Base-by-base conservation (phyloP, 768 basidiomycete genomes). In the Boletus bicolor region DNA sequence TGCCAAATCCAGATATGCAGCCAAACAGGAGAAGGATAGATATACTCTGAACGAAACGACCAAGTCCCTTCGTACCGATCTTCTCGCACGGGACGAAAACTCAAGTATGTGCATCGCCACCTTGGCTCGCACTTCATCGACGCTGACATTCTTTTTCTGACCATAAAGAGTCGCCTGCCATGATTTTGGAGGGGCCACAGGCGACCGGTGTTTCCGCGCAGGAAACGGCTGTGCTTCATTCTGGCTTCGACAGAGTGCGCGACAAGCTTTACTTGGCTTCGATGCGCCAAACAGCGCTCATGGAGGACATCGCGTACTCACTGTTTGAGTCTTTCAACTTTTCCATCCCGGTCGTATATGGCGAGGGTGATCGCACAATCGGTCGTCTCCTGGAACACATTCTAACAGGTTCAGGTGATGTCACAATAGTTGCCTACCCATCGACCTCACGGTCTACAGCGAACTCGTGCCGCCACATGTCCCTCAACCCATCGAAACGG, bases 261-360 rank as follows among this genome's bases (percentile, higher is more conserved):
- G 28, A 28, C 28, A 28, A 28, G 28, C 28, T 28, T 28, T 28
- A 28, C 6, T 28, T 28, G 28, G 28, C 28, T 28, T 28, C 28
- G 4, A 28, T 28, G 28, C 28, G 3, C 1, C 38, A 46, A 11
- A 44, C 58, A 5, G 52, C 45, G 2, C 46, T 14, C 0, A 47
- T 30, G 4, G 57, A 58, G 17, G 57, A 58, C 8, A 37, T 21
- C 3, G 58, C 51, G 10, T 59, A 61, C 35, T 59, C 51, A 1
- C 8, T 61, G n/a, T n/a, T 58, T 9, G 57, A 53, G 0, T 53
- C 58, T 10, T 55, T 61, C 44, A 37, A 49, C 24, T 35, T 45
- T 3, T 6, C 56, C 0, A 45, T 61, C 19, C 51, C 51, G 0
- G 21, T 49, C 10, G 53, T 53, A 1, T 59, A 60, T 14, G 59